Conservation (phyloP, 306 rosid genomes). For the Vigna nakashimae region DNA sequence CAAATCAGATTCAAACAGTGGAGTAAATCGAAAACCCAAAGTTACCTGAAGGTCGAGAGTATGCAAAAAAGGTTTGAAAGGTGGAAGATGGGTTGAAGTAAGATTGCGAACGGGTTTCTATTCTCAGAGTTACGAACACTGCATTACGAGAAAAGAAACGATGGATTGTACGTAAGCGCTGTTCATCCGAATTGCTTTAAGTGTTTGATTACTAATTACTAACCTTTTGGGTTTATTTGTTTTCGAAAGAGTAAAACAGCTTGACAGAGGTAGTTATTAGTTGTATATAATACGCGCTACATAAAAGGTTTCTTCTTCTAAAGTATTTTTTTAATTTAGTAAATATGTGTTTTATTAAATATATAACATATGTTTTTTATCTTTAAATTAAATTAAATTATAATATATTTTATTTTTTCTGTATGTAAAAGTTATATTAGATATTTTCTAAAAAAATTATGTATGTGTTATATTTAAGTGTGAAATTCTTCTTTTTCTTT, state of each 20-base stretch:
- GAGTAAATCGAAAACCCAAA: not conserved
- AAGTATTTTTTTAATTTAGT: no score
- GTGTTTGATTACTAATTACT: not conserved
- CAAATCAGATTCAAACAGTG: not conserved
- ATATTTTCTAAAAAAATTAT: no score
- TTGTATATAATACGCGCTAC: not conserved
- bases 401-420: no score
- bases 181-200: not conserved
- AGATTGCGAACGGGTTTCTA: slow-evolving; percentile 7
- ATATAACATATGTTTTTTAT: no score
- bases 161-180: not conserved
- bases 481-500: no score
- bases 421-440: no score
- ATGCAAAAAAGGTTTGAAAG: not conserved
- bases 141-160: not conserved
- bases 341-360: no score
- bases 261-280: not conserved
- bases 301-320: no score
- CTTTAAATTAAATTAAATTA: no score
- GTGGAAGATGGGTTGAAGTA: slow-evolving; percentile 1
- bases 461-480: no score
- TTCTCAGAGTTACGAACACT: not conserved
- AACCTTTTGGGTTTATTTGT: no score
- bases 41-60: slow-evolving; percentile 39
- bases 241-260: not conserved